Conservation (phyloP, 2,329 filamentous ascomycete genomes). For the Gaeumannomyces sp. region DNA sequence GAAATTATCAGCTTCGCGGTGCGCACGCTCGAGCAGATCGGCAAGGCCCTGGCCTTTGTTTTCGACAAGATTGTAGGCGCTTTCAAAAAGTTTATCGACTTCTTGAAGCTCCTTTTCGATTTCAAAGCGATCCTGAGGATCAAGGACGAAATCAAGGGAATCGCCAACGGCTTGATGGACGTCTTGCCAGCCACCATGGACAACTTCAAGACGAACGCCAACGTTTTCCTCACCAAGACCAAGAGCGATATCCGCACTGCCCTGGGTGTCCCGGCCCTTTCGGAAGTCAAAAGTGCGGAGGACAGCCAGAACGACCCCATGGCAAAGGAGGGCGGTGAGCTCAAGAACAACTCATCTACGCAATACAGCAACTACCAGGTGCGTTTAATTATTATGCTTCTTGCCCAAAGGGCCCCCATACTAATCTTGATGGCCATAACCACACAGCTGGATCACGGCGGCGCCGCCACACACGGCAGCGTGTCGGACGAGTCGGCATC, state of each 20-base stretch:
- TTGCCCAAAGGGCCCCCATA: no score
- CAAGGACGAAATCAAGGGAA: neutral
- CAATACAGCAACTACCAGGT: slow-evolving; percentile 2
- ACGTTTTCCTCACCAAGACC: neutral
- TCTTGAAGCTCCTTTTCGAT: neutral
- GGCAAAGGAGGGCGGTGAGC: neutral
- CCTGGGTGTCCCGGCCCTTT: neutral
- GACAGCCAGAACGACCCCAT: slow-evolving; percentile 1
- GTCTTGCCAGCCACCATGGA: neutral
- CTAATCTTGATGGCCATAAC: neutral
- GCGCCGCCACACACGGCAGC: neutral
- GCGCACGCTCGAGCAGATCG: slow-evolving; percentile 1
- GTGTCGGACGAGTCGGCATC: neutral
- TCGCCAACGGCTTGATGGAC: neutral
- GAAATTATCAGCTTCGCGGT: slow-evolving; percentile 2
- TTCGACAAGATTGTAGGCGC: slow-evolving; percentile 2
- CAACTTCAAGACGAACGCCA: neutral
- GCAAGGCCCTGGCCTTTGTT: slow-evolving; percentile 5
- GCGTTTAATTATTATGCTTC: neutral
- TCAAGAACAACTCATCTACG: neutral
- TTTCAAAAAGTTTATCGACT: slow-evolving; percentile 2
- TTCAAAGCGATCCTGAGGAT: slow-evolving; percentile 1
- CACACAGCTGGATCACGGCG: neutral
- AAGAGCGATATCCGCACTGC: neutral
- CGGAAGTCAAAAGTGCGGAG: neutral